Percentiles rank a stretch among this genome's conserved stretches.
phyloP scores from a whole-genome alignment of 768 basidiomycete species.

The Rickenella mellea region DNA sequence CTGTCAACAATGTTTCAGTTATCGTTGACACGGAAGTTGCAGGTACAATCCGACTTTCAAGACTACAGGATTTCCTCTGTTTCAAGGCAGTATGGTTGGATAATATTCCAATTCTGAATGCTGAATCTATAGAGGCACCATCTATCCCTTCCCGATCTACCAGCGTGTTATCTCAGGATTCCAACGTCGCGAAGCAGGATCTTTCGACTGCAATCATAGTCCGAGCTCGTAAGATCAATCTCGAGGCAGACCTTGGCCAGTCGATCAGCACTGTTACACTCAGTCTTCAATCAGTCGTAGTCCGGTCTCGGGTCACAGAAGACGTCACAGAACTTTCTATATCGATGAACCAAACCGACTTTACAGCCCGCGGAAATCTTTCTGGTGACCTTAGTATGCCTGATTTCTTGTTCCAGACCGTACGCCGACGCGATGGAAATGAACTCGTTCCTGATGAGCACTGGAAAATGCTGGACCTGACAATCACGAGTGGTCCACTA shows the following conservation, averaged over 20 bases:
- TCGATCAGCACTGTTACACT: slow-evolving; percentile 69
- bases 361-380: slow-evolving; percentile 57
- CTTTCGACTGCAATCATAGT: slow-evolving; percentile 58
- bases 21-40: slow-evolving; percentile 80
- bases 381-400: slow-evolving; percentile 61
- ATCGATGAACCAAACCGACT: slow-evolving; percentile 44
- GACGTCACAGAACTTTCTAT: slow-evolving; percentile 49
- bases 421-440: slow-evolving; percentile 47
- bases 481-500: slow-evolving; percentile 65
- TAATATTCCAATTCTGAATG: slow-evolving; percentile 66
- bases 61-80: slow-evolving; percentile 85
- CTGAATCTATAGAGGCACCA: slow-evolving; percentile 14
- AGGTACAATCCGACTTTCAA: slow-evolving; percentile 71
- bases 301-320: slow-evolving; percentile 61
- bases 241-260: slow-evolving; percentile 79
- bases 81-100: slow-evolving; percentile 96
- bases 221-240: slow-evolving; percentile 60
- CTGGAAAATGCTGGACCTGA: slow-evolving; percentile 53
- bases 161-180: not conserved
- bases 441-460: slow-evolving; percentile 18
- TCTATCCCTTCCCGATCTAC: not conserved
- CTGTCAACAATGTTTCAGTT: slow-evolving; percentile 53
- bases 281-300: slow-evolving; percentile 48
- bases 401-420: slow-evolving; percentile 68
- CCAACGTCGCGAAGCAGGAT: slow-evolving; percentile 22